These are phyloP conservation scores for Simplicillium sp. DNA, from an alignment of 2,329 filamentous ascomycete species.

Conservation along the genomic window DNA sequence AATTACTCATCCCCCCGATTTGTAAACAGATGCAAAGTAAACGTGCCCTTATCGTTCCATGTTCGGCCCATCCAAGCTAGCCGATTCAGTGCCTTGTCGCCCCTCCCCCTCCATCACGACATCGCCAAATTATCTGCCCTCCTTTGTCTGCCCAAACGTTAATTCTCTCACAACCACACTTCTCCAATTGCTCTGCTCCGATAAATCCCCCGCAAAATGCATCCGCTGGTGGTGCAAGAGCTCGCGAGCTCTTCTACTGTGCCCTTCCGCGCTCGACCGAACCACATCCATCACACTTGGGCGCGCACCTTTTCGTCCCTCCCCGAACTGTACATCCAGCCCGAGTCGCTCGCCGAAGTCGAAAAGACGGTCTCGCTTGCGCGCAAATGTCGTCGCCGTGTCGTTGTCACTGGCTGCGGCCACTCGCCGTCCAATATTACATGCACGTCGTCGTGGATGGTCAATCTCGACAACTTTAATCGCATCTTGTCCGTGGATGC, in stretches of 20 bases:
- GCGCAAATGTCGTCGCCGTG: slow-evolving; percentile 66
- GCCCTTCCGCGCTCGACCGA: slow-evolving; percentile 65
- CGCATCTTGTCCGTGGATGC: slow-evolving; percentile 61
- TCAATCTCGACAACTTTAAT: slow-evolving; percentile 82
- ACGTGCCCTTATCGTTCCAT: no score
- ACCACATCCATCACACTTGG: slow-evolving; percentile 85
- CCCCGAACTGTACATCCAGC: slow-evolving; percentile 86
- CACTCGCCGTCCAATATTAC: slow-evolving; percentile 91
- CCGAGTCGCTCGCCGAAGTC: slow-evolving; percentile 68
- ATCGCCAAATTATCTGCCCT: no score
- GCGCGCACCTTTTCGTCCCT: slow-evolving; percentile 83
- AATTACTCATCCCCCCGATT: no score
- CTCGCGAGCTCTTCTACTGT: slow-evolving; percentile 30
- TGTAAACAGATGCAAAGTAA: no score
- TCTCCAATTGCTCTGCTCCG: background rate
- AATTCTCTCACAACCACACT: no score
- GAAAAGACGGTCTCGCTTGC: slow-evolving; percentile 77
- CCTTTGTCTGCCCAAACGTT: no score
- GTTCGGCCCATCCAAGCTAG: no score
- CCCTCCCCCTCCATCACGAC: no score
- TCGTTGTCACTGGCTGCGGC: slow-evolving; percentile 81
- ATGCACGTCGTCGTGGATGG: slow-evolving; percentile 86
- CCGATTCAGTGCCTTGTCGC: no score
- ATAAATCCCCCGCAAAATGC: slow-evolving; percentile 15
- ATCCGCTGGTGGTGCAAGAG: slow-evolving; percentile 25